Base-by-base conservation (phyloP, 306 rosid genomes). In the Arachis hypogaea region DNA sequence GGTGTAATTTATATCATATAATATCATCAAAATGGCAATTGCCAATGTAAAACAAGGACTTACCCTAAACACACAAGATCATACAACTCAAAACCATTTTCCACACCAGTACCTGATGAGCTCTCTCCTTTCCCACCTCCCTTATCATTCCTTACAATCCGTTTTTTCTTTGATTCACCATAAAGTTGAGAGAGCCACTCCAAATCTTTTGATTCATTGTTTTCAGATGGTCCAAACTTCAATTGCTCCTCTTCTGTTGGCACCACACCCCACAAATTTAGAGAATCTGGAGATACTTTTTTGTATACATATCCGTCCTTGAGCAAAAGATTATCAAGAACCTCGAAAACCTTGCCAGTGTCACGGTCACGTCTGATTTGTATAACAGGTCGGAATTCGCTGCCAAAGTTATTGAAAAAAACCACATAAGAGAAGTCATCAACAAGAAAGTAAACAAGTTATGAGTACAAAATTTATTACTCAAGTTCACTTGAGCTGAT, bases 341-440 rank as follows among this genome's bases (percentile, higher is more conserved):
- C 77, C 76, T 90, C 88, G 76, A 85, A 87, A 72, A 78, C 71
- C 68, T 78, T 84, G 60, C 89, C 86, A 1, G 90, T 88, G 29
- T 95, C 99, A 55, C 90, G 93, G 67, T 92, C 98, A 1, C 77
- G 90, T 79, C 84, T 92, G 57, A 44, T 45, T 16, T 83, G 90
- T 59, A 95, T 92, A 64, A 95, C 92, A 78, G 99, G 97, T 74
- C 97, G 90, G 78, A 92, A 92, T 81, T 95, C 98, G 63, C 99
- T 95, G 74, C 54, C 54, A 77, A 52, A 51, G 66, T 18, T 28
- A 61, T 74, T 63, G 49, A 68, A 76, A 78, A 71, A 60, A 16
- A 76, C 66, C 54, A 30, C 58, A 55, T 52, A 45, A 74, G 51
- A 60, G 45, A 78, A 80, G 33, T 65, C 45, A 60, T 68, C 69